Evolutionary conservation across 2,329 filamentous ascomycete species (phyloP).

Genomic region (Penicillium sp.): DNA sequence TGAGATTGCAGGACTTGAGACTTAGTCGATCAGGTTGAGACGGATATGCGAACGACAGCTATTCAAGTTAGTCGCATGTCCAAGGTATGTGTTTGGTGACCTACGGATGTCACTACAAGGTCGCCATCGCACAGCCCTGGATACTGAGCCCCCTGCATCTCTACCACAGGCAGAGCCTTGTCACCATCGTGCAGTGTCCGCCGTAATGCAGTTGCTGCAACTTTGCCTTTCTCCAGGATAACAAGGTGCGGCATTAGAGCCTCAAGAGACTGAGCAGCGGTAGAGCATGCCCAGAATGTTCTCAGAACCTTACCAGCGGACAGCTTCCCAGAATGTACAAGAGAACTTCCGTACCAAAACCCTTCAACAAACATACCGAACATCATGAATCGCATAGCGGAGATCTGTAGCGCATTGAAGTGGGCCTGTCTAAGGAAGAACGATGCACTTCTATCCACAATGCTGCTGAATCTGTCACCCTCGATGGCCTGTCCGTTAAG

Average conservation of each 20-base stretch:
- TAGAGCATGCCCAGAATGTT: slow-evolving; percentile 82
- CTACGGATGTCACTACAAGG: slow-evolving; percentile 71
- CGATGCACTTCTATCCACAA: slow-evolving; percentile 62
- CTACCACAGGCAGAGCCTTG: slow-evolving; percentile 25
- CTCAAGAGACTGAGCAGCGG: slow-evolving; percentile 76
- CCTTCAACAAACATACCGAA: slow-evolving; percentile 82
- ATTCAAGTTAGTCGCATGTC: slow-evolving; percentile 18
- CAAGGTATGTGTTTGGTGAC: not conserved
- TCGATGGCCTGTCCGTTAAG: slow-evolving; percentile 79
- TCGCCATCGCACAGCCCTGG: slow-evolving; percentile 63
- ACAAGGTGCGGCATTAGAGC: slow-evolving; percentile 76
- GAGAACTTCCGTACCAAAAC: slow-evolving; percentile 82
- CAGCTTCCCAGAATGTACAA: slow-evolving; percentile 65
- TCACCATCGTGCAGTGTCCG: slow-evolving; percentile 45
- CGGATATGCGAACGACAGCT: slow-evolving; percentile 86
- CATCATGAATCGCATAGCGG: slow-evolving; percentile 74
- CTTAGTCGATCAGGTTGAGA: slow-evolving; percentile 65
- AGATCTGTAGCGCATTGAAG: slow-evolving; percentile 73
- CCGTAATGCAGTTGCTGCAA: slow-evolving; percentile 69
- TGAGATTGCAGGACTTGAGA: slow-evolving; percentile 67
- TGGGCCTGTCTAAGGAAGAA: slow-evolving; percentile 72
- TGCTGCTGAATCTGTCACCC: slow-evolving; percentile 64
- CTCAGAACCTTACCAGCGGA: slow-evolving; percentile 74
- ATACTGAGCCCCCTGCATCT: slow-evolving; percentile 36
- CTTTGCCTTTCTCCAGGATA: slow-evolving; percentile 77